A percentile compares a stretch with the other conserved stretches of the same genome.
These are phyloP conservation scores for Pythium myriotylum DNA, from an alignment of 352 stramenopile genomes.

Conservation along the genomic window DNA sequence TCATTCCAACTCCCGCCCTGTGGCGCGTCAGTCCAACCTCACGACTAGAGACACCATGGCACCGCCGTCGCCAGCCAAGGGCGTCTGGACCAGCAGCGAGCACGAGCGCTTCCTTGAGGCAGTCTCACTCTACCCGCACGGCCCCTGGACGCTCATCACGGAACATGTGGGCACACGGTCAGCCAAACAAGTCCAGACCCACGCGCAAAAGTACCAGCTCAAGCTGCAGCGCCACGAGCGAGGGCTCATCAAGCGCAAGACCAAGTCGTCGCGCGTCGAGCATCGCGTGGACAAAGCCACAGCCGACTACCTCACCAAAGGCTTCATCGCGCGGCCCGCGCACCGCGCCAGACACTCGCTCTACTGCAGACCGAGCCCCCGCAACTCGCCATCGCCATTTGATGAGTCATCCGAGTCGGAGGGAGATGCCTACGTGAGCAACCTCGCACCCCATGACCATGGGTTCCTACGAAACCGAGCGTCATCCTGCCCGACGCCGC, in stretches of 20 bases:
- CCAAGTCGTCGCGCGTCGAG: constrained; percentile 45
- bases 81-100: constrained; percentile 69
- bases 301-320: constrained; percentile 13
- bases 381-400: too few species aligned
- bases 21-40: neutral
- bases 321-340: neutral
- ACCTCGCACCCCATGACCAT: too few species aligned
- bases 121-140: constrained; percentile 69
- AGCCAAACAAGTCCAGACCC: constrained; percentile 80
- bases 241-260: constrained; percentile 22
- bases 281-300: constrained; percentile 19
- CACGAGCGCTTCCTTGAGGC: constrained; percentile 79
- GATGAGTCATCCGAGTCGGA: too few species aligned
- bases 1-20: too few species aligned
- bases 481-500: too few species aligned
- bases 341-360: constrained; percentile 15
- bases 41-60: neutral
- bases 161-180: constrained; percentile 70
- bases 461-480: too few species aligned
- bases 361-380: neutral
- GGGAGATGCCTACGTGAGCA: too few species aligned
- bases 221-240: constrained; percentile 71
- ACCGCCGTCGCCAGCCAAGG: constrained; percentile 8
- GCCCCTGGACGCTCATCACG: constrained; percentile 71
- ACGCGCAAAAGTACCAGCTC: constrained; percentile 84